Conservation (phyloP, 768 basidiomycete species). For the Leccinum boreale region DNA sequence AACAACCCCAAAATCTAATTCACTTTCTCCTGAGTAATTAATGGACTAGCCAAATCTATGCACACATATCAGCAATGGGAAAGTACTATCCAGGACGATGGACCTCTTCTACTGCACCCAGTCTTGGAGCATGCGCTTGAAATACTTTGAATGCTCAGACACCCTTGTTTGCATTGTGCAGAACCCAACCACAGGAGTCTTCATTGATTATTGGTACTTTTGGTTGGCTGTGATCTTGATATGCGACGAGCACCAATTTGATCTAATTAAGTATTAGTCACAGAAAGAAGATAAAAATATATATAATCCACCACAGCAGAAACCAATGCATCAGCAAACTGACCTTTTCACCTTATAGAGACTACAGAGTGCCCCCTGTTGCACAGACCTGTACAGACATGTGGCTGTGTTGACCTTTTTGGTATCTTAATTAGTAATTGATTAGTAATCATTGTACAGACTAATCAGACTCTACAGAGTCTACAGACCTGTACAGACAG, state of each 20-base stretch:
- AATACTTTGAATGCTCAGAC: too few relatives aligned
- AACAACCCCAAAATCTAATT: not conserved
- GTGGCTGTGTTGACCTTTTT: too few relatives aligned
- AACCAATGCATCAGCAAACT: too few relatives aligned
- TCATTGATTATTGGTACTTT: not conserved
- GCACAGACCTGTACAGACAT: too few relatives aligned
- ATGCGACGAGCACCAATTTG: not conserved
- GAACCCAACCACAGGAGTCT: not conserved
- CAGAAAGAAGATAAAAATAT: not conserved
- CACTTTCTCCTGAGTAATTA: not conserved
- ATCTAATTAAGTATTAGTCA: not conserved
- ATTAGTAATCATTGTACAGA: too few relatives aligned
- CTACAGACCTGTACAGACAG: too few relatives aligned
- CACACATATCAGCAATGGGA: too few relatives aligned
- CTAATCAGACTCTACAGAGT: too few relatives aligned
- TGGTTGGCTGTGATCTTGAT: not conserved
- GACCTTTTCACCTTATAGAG: too few relatives aligned
- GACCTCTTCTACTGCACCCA: not conserved
- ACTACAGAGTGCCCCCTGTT: too few relatives aligned
- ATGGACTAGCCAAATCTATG: not conserved
- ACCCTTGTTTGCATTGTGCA: not conserved
- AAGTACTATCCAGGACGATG: too few relatives aligned
- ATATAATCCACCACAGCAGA: not conserved
- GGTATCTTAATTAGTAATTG: too few relatives aligned
- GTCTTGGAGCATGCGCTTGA: not conserved